phyloP scores from a whole-genome alignment of 1,284 basidiomycete genomes.

The Marasmius fiardii region DNA sequence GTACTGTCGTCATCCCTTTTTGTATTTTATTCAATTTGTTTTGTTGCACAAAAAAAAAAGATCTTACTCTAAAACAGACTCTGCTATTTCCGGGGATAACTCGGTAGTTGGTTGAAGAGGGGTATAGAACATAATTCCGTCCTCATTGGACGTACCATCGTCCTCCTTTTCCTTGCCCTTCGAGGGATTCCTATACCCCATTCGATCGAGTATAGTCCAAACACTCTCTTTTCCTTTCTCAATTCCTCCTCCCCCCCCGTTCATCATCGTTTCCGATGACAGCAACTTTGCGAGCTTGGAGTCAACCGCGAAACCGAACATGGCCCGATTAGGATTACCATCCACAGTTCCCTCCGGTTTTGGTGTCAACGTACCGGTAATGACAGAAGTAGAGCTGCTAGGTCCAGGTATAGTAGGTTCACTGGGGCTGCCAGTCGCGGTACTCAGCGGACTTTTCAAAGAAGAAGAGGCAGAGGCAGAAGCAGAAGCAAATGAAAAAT shows the following conservation, averaged over 20 bases:
- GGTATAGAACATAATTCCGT: conserved; percentile 69
- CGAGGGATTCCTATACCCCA: conserved; percentile 31
- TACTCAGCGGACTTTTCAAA: conserved; percentile 11
- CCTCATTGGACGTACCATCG: conserved; percentile 33
- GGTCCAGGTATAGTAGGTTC: conserved; percentile 25
- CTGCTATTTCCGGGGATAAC: conserved; percentile 65
- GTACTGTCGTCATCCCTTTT: neutral
- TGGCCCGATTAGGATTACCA: neutral
- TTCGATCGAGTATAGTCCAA: conserved; percentile 53
- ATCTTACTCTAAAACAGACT: conserved; percentile 46
- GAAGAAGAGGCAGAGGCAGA: conserved; percentile 12
- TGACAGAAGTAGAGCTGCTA: conserved; percentile 28
- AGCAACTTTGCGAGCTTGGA: conserved; percentile 43
- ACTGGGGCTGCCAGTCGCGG: conserved; percentile 9
- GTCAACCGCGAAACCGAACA: conserved; percentile 28
- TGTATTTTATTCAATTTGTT: conserved; percentile 11
- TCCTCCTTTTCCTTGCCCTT: conserved; percentile 16
- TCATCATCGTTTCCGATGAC: conserved; percentile 56
- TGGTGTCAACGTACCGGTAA: conserved; percentile 12
- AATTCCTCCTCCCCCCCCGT: conserved; percentile 35
- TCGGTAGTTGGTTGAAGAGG: conserved; percentile 59
- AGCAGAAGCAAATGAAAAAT: conserved; percentile 25
- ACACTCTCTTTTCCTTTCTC: conserved; percentile 46
- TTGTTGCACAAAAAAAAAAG: conserved; percentile 24
- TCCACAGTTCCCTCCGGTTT: conserved; percentile 18